Evolutionary conservation across 2,329 filamentous ascomycete genomes (phyloP), one percentile per base, ranked within the genome.

Genomic region (Pseudocercospora fijiensis): DNA sequence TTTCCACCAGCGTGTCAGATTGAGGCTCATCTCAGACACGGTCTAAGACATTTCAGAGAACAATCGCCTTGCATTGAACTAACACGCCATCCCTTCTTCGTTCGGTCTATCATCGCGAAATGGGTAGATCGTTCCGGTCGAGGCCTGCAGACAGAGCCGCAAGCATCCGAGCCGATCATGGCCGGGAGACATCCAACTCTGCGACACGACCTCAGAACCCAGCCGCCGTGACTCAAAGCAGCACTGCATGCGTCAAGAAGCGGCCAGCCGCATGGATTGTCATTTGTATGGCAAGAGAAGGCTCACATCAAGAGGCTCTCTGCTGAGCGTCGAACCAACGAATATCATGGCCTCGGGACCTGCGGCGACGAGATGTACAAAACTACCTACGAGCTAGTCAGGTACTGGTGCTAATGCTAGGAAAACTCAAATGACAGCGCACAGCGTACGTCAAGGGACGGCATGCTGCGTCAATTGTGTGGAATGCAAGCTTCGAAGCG

Each of bases 31-130:
- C 24, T 24, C n/a, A 28, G 49, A 26, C 49, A 28, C 26, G 37
- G 49, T 53, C 26, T 28, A 52, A 52, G 26, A 30, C 49, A 53
- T 53, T 53, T 30, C 26, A 49, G 49, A 53, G 49, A 24, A 53
- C 26, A 16, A 53, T 53, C 49, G 49, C 49, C 49, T 53, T 53
- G 49, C 49, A 52, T 52, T 22, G 20, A 49, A 1, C 7, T 49
- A 22, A 10, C n/a, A n/a, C 18, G 13, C 24, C 49, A 52, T 26
- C 24, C 49, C 49, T 26, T n/a, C 20, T 8, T 27, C 24, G 16
- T 2, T 52, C 20, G 27, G n/a, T n/a, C n/a, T n/a, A n/a, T n/a
- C n/a, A n/a, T n/a, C n/a, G n/a, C n/a, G n/a, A n/a, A n/a, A n/a
- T n/a, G n/a, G n/a, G n/a, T n/a, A n/a, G n/a, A n/a, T n/a, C n/a